Conservation (phyloP, 805 yeast genomes). For the Cyberlindnera veronae region DNA sequence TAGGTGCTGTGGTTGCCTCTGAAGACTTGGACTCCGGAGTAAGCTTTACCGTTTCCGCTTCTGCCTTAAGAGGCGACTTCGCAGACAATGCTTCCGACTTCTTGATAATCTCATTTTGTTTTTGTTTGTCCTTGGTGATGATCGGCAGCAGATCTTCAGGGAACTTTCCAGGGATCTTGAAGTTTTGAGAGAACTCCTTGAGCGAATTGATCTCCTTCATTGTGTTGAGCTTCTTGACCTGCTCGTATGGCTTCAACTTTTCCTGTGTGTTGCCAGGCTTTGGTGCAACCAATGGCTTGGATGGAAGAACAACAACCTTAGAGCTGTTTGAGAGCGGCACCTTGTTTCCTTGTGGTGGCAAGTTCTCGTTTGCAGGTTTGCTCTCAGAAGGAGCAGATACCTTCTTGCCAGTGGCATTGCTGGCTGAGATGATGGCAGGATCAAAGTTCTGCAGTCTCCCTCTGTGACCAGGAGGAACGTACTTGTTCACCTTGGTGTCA, state of each 20-base stretch:
- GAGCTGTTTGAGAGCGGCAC: too few relatives aligned
- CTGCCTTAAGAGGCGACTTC: conserved; percentile 19
- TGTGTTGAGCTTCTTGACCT: conserved; percentile 38
- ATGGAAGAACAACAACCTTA: not conserved
- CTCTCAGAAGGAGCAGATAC: not conserved
- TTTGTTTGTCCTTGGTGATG: conserved; percentile 60
- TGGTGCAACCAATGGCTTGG: conserved; percentile 11
- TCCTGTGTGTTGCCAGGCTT: conserved; percentile 5
- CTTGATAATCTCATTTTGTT: conserved; percentile 56
- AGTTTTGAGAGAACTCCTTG: conserved; percentile 75
- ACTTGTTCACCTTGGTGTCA: conserved; percentile 27
- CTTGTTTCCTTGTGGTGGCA: not conserved
- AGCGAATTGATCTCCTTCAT: conserved; percentile 67
- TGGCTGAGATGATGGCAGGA: conserved; percentile 62
- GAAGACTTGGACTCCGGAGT: not conserved
- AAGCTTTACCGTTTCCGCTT: conserved; percentile 1
- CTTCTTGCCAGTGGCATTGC: conserved; percentile 19
- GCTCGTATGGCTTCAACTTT: conserved; percentile 8
- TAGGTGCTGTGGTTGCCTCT: conserved; percentile 2
- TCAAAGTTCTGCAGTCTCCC: conserved; percentile 45
- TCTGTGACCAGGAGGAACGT: conserved; percentile 56
- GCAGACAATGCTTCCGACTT: conserved; percentile 17
- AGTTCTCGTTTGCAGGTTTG: too few relatives aligned
- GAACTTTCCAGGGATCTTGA: conserved; percentile 62
- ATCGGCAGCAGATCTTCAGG: conserved; percentile 60